Conservation (phyloP, 352 stramenopile species). For the Pythium inflatum region DNA sequence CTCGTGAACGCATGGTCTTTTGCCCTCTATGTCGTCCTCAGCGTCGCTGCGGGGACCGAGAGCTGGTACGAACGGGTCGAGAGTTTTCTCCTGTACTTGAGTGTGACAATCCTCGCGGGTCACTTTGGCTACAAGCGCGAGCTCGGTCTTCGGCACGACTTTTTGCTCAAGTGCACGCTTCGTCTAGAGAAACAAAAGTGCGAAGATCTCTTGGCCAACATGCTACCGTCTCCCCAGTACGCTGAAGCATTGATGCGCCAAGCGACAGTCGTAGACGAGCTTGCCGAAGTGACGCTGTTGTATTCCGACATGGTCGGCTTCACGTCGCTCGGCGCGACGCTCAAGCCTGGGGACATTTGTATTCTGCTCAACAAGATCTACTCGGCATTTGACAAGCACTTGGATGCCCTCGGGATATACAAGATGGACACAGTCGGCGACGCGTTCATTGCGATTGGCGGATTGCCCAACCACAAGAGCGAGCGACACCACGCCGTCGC, state of each 20-base stretch:
- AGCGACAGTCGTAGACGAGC: slow-evolving; percentile 78
- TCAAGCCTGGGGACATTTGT: slow-evolving; percentile 72
- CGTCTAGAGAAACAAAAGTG: slow-evolving; percentile 80
- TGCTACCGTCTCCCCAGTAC: slow-evolving; percentile 80
- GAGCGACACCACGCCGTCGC: slow-evolving; percentile 71
- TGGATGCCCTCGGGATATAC: slow-evolving; percentile 84
- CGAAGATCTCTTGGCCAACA: slow-evolving; percentile 83
- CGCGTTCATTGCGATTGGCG: slow-evolving; percentile 84
- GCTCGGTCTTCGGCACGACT: slow-evolving; percentile 68
- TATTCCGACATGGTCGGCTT: slow-evolving; percentile 90
- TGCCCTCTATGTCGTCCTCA: slow-evolving; percentile 39
- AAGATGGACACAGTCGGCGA: slow-evolving; percentile 89
- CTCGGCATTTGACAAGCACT: slow-evolving; percentile 76
- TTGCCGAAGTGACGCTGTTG: slow-evolving; percentile 81
- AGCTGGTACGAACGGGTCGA: slow-evolving; percentile 47
- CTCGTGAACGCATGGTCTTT: slow-evolving; percentile 52
- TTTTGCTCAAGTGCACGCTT: slow-evolving; percentile 80
- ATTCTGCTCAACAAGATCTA: slow-evolving; percentile 85
- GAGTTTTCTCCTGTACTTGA: slow-evolving; percentile 47
- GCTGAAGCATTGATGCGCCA: slow-evolving; percentile 73
- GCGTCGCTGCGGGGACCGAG: slow-evolving; percentile 21
- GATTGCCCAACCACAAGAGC: slow-evolving; percentile 72
- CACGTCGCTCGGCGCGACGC: slow-evolving; percentile 61
- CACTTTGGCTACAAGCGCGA: slow-evolving; percentile 73
- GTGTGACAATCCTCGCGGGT: slow-evolving; percentile 33